Percentiles rank a stretch among this genome's conserved stretches.
Evolutionary conservation across 1,139 yeast species (phyloP).

Genomic region (Taphrina confusa): DNA sequence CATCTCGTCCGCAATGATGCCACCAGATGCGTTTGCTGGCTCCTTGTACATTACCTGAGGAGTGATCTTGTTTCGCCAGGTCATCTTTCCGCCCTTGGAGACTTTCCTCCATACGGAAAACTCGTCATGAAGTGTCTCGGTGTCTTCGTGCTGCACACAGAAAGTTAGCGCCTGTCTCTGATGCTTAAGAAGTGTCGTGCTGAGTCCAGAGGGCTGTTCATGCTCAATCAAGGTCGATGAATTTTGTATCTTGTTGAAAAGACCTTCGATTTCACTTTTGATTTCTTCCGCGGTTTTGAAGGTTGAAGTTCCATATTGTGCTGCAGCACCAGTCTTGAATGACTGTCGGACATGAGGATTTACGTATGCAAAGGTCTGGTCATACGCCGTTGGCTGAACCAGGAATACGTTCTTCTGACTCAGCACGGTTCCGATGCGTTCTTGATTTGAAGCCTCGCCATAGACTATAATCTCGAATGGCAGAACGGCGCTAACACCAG

Average conservation of each 20-base stretch:
- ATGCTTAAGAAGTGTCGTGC: conserved; percentile 24
- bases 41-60: conserved; percentile 47
- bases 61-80: conserved; percentile 49
- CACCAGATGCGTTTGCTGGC: conserved; percentile 62
- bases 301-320: conserved; percentile 25
- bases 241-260: conserved; percentile 26
- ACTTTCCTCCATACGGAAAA: conserved; percentile 41
- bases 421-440: conserved; percentile 22
- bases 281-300: conserved; percentile 31
- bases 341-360: conserved; percentile 30
- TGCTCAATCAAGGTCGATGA: neutral
- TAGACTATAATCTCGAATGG: conserved; percentile 29
- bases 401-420: conserved; percentile 32
- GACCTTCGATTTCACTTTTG: conserved; percentile 27
- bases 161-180: conserved; percentile 57
- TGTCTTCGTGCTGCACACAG: conserved; percentile 87
- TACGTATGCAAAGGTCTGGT: conserved; percentile 20
- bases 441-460: conserved; percentile 19
- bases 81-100: conserved; percentile 23
- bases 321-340: conserved; percentile 6
- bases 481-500: conserved; percentile 20
- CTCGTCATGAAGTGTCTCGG: conserved; percentile 43
- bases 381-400: conserved; percentile 30
- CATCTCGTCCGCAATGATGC: conserved; percentile 98
- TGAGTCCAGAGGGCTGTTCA: conserved; percentile 13